These are phyloP conservation scores for Colletotrichum gloeosporioides DNA, from an alignment of 2,329 filamentous ascomycete genomes.

Conservation along the genomic window DNA sequence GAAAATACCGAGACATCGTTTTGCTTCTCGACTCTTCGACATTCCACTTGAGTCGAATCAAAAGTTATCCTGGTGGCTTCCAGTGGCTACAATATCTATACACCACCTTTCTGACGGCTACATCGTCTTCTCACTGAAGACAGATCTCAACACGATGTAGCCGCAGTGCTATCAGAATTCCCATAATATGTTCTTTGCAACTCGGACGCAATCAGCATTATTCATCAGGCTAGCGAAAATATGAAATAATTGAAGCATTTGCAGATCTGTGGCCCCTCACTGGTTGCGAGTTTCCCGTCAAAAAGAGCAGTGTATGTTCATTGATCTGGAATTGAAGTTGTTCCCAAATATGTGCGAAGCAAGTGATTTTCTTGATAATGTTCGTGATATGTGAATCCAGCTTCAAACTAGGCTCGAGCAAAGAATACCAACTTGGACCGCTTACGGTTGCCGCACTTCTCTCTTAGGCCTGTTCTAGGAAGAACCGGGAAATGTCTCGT, in stretches of 20 bases:
- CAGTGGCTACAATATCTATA: rapidly evolving
- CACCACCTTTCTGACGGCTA: not conserved
- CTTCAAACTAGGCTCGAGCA: not conserved
- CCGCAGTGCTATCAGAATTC: not conserved
- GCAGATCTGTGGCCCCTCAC: not conserved
- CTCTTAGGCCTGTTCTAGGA: not conserved
- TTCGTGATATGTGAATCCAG: not conserved
- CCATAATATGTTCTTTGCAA: not conserved
- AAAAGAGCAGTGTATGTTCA: not conserved
- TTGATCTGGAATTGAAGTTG: not conserved
- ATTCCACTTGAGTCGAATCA: not conserved
- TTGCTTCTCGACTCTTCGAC: not conserved
- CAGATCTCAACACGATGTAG: not conserved
- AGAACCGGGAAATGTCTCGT: not conserved
- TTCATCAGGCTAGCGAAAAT: not conserved
- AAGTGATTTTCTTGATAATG: not conserved
- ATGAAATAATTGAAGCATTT: not conserved
- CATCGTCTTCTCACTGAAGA: not conserved
- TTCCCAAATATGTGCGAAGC: not conserved
- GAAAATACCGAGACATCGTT: not conserved
- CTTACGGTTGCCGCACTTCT: not conserved
- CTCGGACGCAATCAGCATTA: not conserved
- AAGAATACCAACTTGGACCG: not conserved
- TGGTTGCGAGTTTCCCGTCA: not conserved
- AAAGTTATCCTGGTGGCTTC: not conserved